Evolutionary conservation across 495 filamentous ascomycete species (phyloP).

Genomic region (Penicillium waksmanii): DNA sequence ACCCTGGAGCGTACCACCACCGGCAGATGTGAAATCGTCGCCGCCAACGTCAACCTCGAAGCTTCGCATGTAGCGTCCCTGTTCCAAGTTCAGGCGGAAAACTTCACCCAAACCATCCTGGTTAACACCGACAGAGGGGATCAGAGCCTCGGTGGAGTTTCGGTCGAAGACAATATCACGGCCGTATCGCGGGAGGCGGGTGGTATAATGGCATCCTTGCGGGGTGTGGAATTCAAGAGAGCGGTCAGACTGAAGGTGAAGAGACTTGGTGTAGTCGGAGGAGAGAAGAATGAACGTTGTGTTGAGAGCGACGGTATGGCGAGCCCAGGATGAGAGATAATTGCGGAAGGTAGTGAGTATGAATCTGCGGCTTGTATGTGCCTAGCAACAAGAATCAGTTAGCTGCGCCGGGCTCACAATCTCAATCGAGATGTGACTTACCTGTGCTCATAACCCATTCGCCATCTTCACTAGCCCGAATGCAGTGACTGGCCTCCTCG

Average conservation of each 20-base stretch:
- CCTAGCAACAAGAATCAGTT: conserved; percentile 41
- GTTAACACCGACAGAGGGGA: conserved; percentile 88
- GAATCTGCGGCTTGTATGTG: conserved; percentile 95
- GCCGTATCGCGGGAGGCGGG: conserved; percentile 88
- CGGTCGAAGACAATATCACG: conserved; percentile 85
- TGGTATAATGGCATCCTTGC: conserved; percentile 82
- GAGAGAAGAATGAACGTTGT: conserved; percentile 92
- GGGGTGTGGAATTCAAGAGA: conserved; percentile 94
- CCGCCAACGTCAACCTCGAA: conserved; percentile 84
- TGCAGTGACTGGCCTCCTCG: conserved; percentile 93
- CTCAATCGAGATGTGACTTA: conserved; percentile 36
- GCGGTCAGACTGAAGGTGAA: conserved; percentile 91
- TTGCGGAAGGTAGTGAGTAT: conserved; percentile 91
- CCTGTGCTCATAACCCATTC: conserved; percentile 99
- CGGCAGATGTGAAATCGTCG: conserved; percentile 67
- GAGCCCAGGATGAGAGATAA: conserved; percentile 88
- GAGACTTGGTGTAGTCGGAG: conserved; percentile 89
- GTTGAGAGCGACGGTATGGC: conserved; percentile 93
- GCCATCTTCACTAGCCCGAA: conserved; percentile 91
- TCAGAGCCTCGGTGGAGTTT: conserved; percentile 80
- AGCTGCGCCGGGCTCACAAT: not conserved
- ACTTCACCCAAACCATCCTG: conserved; percentile 86
- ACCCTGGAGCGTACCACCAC: conserved; percentile 75
- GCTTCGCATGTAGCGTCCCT: conserved; percentile 84
- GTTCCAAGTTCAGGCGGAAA: conserved; percentile 87